These are phyloP conservation scores for Aspergillus saccharolyticus DNA, from an alignment of 495 filamentous ascomycete genomes.

Conservation along the genomic window DNA sequence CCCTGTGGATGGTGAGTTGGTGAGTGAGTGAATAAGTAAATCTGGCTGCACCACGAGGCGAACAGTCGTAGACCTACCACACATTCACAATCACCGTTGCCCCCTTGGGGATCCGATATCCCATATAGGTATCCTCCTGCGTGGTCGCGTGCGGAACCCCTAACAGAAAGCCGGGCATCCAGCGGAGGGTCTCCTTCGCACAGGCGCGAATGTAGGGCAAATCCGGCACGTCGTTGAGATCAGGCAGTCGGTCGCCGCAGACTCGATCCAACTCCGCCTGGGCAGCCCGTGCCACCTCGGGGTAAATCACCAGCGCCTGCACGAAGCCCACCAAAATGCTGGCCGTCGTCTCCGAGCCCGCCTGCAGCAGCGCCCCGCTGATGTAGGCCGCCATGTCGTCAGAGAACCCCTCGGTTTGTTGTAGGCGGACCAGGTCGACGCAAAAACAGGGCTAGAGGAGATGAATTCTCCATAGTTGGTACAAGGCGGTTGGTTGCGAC, in stretches of 20 bases:
- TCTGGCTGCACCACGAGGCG: too few species aligned
- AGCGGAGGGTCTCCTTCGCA: background rate
- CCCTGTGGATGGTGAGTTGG: too few species aligned
- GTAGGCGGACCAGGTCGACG: conserved; percentile 35
- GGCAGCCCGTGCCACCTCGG: background rate
- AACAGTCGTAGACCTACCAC: too few species aligned
- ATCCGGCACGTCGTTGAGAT: background rate
- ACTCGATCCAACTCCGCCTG: background rate
- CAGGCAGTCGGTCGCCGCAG: background rate
- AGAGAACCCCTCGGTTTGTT: conserved; percentile 23
- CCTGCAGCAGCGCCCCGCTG: background rate
- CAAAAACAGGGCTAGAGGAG: conserved; percentile 27
- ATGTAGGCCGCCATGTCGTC: conserved; percentile 37
- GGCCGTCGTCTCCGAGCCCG: background rate
- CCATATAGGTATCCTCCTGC: conserved; percentile 50
- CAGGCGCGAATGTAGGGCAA: background rate
- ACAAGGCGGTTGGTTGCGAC: too few species aligned
- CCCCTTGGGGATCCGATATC: conserved; percentile 36
- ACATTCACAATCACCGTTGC: too few species aligned
- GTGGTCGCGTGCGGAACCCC: conserved; percentile 45
- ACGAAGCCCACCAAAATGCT: background rate
- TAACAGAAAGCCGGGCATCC: background rate
- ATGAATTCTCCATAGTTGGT: too few species aligned
- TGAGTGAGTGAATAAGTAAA: too few species aligned
- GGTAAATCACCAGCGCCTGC: background rate